These are phyloP conservation scores for Termitomyces sp. DNA, from an alignment of 768 basidiomycete genomes.

Conservation along the genomic window DNA sequence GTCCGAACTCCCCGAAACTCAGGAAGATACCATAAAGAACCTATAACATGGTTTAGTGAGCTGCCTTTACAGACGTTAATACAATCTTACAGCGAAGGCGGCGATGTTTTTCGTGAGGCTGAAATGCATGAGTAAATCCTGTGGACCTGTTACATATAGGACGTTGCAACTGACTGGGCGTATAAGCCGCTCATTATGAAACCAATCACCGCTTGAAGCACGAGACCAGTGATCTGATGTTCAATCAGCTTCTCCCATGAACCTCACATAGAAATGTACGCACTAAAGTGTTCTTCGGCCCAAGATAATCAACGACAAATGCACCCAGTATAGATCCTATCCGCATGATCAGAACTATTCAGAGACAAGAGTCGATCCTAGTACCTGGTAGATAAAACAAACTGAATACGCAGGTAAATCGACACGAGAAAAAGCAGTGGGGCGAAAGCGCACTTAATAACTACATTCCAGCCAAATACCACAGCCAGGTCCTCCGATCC, in stretches of 20 bases:
- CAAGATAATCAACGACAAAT: conserved; percentile 70
- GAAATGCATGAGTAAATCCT: not conserved
- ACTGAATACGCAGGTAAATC: conserved; percentile 12
- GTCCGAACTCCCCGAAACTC: conserved; percentile 82
- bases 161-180: conserved; percentile 26
- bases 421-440: too few relatives aligned
- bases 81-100: conserved; percentile 59
- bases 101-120: conserved; percentile 58
- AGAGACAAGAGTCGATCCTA: not conserved
- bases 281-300: conserved; percentile 73
- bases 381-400: conserved; percentile 35
- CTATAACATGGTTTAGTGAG: conserved; percentile 21
- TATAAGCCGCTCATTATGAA: conserved; percentile 90
- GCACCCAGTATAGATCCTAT: conserved; percentile 64
- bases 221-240: conserved; percentile 57
- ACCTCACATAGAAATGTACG: not conserved
- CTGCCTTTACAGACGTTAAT: not conserved
- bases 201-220: conserved; percentile 66
- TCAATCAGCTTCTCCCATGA: not conserved
- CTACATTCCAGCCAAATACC: conserved; percentile 81
- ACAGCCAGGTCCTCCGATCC: conserved; percentile 43
- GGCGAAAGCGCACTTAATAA: conserved; percentile 59
- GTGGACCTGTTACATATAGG: not conserved
- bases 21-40: conserved; percentile 89
- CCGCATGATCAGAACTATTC: conserved; percentile 35